Evolutionary conservation across 2,329 filamentous ascomycete genomes (phyloP), one percentile per base, ranked within the genome.

Genomic region (Lachnellula subtilissima): DNA sequence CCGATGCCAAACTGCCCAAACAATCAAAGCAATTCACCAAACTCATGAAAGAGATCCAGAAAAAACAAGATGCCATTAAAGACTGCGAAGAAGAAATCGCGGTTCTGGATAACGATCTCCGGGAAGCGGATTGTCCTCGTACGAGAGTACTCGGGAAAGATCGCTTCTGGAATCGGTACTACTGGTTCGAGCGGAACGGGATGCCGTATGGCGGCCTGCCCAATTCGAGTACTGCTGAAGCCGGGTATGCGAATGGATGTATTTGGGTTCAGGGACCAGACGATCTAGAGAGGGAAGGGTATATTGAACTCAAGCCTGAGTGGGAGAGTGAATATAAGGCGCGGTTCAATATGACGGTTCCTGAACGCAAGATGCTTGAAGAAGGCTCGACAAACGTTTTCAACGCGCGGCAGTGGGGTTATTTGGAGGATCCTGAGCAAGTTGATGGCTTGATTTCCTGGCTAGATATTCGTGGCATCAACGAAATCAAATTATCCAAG

Each of bases 181-280:
- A 95, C 78, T 99, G 94, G 93, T 97, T 97, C 71, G 94, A 99
- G 74, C 87, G 93, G 60, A 99, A 97, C 68, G 94, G 92, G 23
- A 97, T 97, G 92, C 94, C 94, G 0, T 96, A 93, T 67, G 91
- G 82, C 35, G 94, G 94, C 4, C 79, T 97, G 54, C 92, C 92
- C 0, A 84, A 82, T 61, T 96, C 91, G 71, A 97, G 92, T 15
- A 97, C 93, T 1, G 88, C 91, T 1, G 79, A 85, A 47, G 91
- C 93, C 22, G 86, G 83, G 8, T 99, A 97, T 69, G 92, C 93
- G 42, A 99, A 97, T 70, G 94, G 91, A 8, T 89, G 93, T 56
- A 81, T 99, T 55, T 99, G 94, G 94, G 86, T 99, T 14, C 94
- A 99, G 72, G 94, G 94, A 0, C 94, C 94, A 0, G 91, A 96